These are phyloP conservation scores for Scedosporium apiospermum DNA, from an alignment of 2,329 filamentous ascomycete genomes.

Conservation along the genomic window DNA sequence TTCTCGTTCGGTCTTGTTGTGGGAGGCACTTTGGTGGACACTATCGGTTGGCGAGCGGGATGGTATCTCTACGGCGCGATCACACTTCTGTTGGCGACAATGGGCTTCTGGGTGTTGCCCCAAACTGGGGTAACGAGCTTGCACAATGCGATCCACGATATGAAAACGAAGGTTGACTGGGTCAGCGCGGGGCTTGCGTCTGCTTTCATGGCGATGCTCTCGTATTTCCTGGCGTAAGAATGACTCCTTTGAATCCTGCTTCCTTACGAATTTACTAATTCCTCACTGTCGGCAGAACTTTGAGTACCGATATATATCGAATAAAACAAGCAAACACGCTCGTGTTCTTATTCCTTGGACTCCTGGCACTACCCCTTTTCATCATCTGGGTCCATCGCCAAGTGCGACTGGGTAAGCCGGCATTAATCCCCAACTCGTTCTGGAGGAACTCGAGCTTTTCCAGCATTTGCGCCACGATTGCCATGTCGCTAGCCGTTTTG, in stretches of 20 bases:
- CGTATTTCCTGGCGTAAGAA: constrained; percentile 40
- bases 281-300: constrained; percentile 11
- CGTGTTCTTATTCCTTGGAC: constrained; percentile 31
- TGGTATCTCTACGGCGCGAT: constrained; percentile 31
- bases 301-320: constrained; percentile 27
- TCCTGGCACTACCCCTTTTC: constrained; percentile 36
- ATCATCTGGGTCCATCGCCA: constrained; percentile 43
- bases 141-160: constrained; percentile 13
- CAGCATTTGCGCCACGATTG: constrained; percentile 40
- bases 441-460: constrained; percentile 51
- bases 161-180: constrained; percentile 40
- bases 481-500: constrained; percentile 33
- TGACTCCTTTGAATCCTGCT: no score
- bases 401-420: constrained; percentile 33
- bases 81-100: constrained; percentile 22
- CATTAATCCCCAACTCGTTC: constrained; percentile 52
- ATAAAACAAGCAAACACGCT: constrained; percentile 35
- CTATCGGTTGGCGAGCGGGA: constrained; percentile 35
- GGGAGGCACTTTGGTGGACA: constrained; percentile 36
- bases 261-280: no score
- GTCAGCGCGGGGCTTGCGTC: constrained; percentile 38
- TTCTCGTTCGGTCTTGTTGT: constrained; percentile 41
- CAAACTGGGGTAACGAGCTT: constrained; percentile 12
- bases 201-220: constrained; percentile 35
- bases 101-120: constrained; percentile 27